A percentile compares a stretch with the other conserved stretches of the same genome.
Evolutionary conservation across 208 protist species (phyloP).

Genomic region (Herpetomonas samuelpessoai): DNA sequence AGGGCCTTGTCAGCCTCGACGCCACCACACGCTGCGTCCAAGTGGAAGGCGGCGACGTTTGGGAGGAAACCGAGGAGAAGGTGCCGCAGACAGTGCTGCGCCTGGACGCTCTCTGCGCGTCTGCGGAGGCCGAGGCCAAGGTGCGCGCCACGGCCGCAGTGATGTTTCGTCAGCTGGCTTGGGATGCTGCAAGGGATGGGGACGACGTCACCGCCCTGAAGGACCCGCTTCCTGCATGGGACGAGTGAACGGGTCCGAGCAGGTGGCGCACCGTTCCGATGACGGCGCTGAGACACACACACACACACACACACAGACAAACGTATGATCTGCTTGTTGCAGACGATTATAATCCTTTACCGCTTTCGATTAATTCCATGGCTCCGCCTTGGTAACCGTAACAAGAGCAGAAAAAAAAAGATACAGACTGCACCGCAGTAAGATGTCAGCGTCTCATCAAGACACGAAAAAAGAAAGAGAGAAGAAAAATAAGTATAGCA

Average conservation of each 20-base stretch:
- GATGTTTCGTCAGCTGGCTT: slow-evolving; percentile 28
- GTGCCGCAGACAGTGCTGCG: slow-evolving; percentile 26
- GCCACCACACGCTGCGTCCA: slow-evolving; percentile 33
- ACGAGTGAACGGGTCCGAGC: slow-evolving; percentile 26
- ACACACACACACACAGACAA: slow-evolving; percentile 6
- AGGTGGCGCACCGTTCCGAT: background rate
- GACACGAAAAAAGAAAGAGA: no score
- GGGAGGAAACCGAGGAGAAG: slow-evolving; percentile 7
- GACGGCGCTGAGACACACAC: background rate
- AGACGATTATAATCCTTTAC: background rate
- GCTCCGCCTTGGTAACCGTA: background rate
- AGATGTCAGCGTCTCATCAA: no score
- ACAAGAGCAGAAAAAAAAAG: no score
- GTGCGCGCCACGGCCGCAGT: slow-evolving; percentile 7
- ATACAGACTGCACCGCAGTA: no score
- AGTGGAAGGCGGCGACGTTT: slow-evolving; percentile 38
- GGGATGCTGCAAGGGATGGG: slow-evolving; percentile 22
- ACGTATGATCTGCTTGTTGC: background rate
- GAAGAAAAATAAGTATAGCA: no score
- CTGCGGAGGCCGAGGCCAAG: slow-evolving; percentile 1
- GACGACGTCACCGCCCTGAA: slow-evolving; percentile 13
- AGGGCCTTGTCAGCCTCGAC: slow-evolving; percentile 35
- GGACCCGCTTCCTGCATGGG: slow-evolving; percentile 37
- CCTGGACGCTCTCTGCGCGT: slow-evolving; percentile 30
- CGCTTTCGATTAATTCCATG: background rate